Percentiles rank a stretch among this genome's conserved stretches.
Evolutionary conservation across 305 asterid genomes (phyloP).

Genomic region (Petunia hybrid): DNA sequence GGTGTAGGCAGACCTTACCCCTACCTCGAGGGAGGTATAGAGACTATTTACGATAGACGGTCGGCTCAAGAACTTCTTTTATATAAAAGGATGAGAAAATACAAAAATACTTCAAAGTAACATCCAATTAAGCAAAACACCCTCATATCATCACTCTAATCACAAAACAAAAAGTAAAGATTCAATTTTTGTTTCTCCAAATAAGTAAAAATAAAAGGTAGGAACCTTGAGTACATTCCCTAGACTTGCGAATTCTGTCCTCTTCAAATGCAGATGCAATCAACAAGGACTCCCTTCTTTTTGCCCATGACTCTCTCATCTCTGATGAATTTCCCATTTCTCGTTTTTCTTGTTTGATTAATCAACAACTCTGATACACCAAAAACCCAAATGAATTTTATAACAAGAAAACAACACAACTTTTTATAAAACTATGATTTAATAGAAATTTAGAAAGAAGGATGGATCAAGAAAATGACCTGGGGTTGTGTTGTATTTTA

Average conservation of each 20-base stretch:
- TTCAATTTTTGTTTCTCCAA: background rate
- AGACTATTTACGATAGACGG: no score
- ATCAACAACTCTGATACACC: background rate
- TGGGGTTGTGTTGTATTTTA: background rate
- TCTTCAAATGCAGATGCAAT: conserved; percentile 69
- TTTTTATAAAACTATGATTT: background rate
- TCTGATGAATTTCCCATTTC: conserved; percentile 54
- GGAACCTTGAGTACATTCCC: conserved; percentile 67
- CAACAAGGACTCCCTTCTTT: conserved; percentile 47
- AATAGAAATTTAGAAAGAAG: no score
- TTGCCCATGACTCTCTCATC: conserved; percentile 40
- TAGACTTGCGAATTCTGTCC: conserved; percentile 56
- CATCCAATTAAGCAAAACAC: background rate
- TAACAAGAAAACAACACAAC: background rate
- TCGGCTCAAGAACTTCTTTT: no score
- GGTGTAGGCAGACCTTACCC: no score
- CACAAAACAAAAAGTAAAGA: background rate
- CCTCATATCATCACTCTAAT: background rate
- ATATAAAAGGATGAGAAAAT: no score
- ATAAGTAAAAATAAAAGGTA: background rate
- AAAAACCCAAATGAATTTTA: background rate
- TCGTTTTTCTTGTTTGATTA: background rate
- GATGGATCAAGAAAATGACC: conserved; percentile 27
- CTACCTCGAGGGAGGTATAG: no score
- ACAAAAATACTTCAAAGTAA: background rate